Evolutionary conservation across 345 rosid genomes (phyloP).

Genomic region (Moricandia moricandioides): DNA sequence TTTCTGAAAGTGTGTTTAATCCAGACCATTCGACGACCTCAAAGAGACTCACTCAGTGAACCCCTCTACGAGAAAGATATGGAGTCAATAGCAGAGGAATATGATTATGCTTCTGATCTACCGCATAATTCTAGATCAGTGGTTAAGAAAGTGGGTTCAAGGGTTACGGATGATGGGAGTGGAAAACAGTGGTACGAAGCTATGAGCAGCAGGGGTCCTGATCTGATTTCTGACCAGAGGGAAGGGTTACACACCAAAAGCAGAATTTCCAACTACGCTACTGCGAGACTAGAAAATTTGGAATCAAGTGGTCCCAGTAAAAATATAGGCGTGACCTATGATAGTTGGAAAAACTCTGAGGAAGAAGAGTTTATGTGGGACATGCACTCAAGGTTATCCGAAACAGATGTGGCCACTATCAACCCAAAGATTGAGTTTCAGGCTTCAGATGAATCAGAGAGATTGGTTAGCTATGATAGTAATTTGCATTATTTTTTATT

Average conservation of each 20-base stretch:
- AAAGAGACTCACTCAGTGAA: conserved; percentile 50
- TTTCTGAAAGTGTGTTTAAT: conserved; percentile 23
- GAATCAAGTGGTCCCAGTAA: conserved; percentile 46
- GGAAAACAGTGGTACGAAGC: conserved; percentile 61
- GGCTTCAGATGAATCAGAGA: conserved; percentile 59
- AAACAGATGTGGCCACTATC: conserved; percentile 48
- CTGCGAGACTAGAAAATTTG: conserved; percentile 44
- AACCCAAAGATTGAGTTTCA: conserved; percentile 53
- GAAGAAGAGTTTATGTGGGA: conserved; percentile 99
- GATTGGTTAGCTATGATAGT: conserved; percentile 53
- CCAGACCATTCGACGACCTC: conserved; percentile 52
- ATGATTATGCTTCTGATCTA: conserved; percentile 63
- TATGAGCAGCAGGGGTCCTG: conserved; percentile 48
- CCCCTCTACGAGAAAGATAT: conserved; percentile 56
- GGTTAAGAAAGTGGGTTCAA: conserved; percentile 54
- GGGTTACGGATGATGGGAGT: conserved; percentile 56
- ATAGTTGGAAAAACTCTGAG: conserved; percentile 91
- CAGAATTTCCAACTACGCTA: conserved; percentile 45
- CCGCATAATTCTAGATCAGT: conserved; percentile 51
- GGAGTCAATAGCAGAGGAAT: conserved; percentile 49
- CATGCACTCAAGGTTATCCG: conserved; percentile 66
- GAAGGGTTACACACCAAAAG: conserved; percentile 62
- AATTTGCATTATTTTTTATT: neutral
- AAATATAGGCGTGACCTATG: conserved; percentile 45
- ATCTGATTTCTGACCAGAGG: conserved; percentile 54